Percentiles rank a stretch among this genome's conserved stretches.
Conservation (phyloP, 768 basidiomycete species). For the Mrakia blollopis region DNA sequence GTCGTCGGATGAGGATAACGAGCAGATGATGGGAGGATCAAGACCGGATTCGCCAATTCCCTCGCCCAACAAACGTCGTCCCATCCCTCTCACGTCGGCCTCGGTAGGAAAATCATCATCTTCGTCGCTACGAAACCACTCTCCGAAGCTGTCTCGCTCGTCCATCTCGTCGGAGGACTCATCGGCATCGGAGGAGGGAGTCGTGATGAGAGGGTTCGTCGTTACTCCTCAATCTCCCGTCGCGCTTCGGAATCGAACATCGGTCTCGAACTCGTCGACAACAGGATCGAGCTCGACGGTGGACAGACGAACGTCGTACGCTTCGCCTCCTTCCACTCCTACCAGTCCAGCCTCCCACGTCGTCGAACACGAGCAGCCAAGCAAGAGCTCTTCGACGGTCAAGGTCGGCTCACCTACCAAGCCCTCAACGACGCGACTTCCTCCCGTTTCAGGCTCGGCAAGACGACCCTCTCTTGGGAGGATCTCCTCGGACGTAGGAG, state of each 20-base stretch:
- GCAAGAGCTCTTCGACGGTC: neutral
- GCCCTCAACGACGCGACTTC: neutral
- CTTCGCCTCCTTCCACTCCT: neutral
- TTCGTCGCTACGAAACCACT: neutral
- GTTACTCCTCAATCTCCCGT: neutral
- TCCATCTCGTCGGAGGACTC: constrained; percentile 5
- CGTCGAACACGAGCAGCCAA: neutral
- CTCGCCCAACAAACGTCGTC: neutral
- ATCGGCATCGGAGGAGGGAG: neutral
- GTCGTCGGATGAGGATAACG: neutral
- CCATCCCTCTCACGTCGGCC: neutral
- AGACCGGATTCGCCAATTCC: neutral
- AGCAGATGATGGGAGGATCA: neutral
- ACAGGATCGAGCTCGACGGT: neutral
- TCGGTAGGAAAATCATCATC: neutral
- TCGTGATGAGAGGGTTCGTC: neutral
- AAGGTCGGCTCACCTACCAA: neutral
- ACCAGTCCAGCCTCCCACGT: neutral
- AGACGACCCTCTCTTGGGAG: neutral
- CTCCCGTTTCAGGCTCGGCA: neutral
- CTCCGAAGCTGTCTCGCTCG: neutral
- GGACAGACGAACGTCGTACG: neutral
- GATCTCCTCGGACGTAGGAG: neutral
- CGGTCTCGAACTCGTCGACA: neutral
- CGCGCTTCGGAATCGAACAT: neutral